Base-by-base conservation (phyloP, 768 basidiomycete genomes). In the Auriculariales sp. region DNA sequence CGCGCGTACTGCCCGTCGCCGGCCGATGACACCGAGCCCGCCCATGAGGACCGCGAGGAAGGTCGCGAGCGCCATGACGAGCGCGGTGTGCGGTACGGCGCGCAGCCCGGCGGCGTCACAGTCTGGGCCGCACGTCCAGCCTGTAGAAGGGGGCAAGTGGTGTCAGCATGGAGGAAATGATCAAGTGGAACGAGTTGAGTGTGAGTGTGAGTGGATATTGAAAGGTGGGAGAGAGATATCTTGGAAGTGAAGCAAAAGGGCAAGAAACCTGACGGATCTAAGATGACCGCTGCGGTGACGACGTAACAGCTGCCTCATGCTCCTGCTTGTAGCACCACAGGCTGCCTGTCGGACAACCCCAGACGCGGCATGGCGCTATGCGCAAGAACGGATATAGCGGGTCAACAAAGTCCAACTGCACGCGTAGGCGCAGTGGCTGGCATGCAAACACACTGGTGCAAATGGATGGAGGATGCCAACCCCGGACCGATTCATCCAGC, bases 71-170 rank as follows among this genome's bases (percentile, higher is more conserved):
- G 54, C n/a, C 27, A 53, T 45, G 30, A 56, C 25, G 24, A 49
- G 24, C 25, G 60, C 57, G 11, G 66, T 48, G 22, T 56, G 58
- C 5, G 57, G 52, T 3, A 61, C 61, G 42, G 58, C 56, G 19
- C 52, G 53, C 7, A 50, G 44, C 14, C 60, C 25, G 9, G 63
- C 66, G n/a, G 55, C 50, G n/a, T 60, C 61, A 51, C 69, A 70
- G 29, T 58, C 63, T 10, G 62, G 55, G n/a, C n/a, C n/a, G 51
- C 69, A 70, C 15, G 51, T 61, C 69, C 69, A 70, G 35, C 63
- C 68, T 55, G 44, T 53, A 36, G 45, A 36, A 15, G 31, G 15
- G 15, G 31, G 15, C 19, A 5, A 2, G 4, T 1, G 7, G 10
- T 24, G 0, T 7, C 29, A 22, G 3, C 31, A 28, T 11, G 1